Base-by-base conservation (phyloP, 345 rosid species). In the Rhodamnia rubescens region DNA sequence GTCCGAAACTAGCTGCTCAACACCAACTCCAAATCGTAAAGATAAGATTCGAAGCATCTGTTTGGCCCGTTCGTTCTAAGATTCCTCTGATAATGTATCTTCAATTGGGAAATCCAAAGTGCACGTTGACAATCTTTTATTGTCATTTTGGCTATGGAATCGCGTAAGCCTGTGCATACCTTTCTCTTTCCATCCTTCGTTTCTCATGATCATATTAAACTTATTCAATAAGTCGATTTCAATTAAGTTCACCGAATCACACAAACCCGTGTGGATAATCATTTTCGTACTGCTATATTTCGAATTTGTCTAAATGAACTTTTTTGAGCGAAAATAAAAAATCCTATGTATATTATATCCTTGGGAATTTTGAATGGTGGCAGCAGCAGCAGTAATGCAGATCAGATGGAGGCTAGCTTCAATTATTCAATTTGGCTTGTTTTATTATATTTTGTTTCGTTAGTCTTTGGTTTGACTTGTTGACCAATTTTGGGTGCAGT, bases 291-390 rank as follows among this genome's bases (percentile, higher is more conserved):
- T 58, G 93, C 92, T 61, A 89, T 78, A 27, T 21, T 42, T 78
- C 27, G 49, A 78, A 49, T 21, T 32, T 10, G 10, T 27, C 83
- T 12, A 27, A 29, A 32, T 29, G 32, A 64, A 16, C 42, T 16
- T 64, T 64, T 64, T 64, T 32, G 15, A 16, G 22, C 22, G 16
- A 32, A 32, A 29, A 32, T 64, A 1, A 0, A 64, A 64, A 7
- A 64, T 16, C 20, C 9, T 59, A 6, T 27, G 20, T 13, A n/a
- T n/a, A 59, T 59, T 42, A 42, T 29, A 32, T 32, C 6, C 11
- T 64, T 96, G 97, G 94, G 96, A 95, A 89, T 93, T 94, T 95
- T 95, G 92, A 20, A 32, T n/a, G 49, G 81, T 7, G 82, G 49
- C 11, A 10, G 18, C 8, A 24, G 5, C 47, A 22, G 52, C 26